Base-by-base conservation (phyloP, 2,329 filamentous ascomycete genomes). In the Bisporella sp. region DNA sequence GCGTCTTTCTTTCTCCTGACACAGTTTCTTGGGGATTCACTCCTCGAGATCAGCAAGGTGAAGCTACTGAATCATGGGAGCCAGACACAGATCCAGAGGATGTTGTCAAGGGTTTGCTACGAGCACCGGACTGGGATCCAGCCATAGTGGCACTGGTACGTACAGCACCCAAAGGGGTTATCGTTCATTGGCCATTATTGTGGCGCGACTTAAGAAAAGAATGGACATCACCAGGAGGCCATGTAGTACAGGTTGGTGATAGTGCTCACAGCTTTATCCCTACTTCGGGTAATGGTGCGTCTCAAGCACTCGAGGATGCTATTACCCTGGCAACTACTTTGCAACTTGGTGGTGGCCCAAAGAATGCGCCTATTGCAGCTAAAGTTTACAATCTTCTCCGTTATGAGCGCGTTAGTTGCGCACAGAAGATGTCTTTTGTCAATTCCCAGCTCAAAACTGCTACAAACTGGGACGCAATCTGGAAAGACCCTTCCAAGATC, bases 261-360 rank as follows among this genome's bases (percentile, higher is more conserved):
- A 59, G 63, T 11, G 67, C 68, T 13, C 67, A 69, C 55, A 57
- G 64, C 13, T 66, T 67, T 41, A 56, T 68, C 3, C 67, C 67
- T 0, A 62, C 64, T 1, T 64, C 64, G 5, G 62, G 62, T 2
- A 63, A 64, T 43, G 67, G 67, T 12, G 67, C 61, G 12, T 64
- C 63, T 5, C 64, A 66, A 45, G 61, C 62, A 11, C 64, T 69
- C 40, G 66, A 68, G 53, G 67, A 69, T 54, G 67, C 60, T 2
- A 55, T 65, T 7, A 62, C 64, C 6, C 50, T 69, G 12, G 64
- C 64, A 9, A 57, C 62, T 7, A 66, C 60, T 29, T 59, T 69
- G 30, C 45, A 51, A 21, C 13, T 47, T 37, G 50, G 40, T 4
- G 41, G 50, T 4, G 31, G 29, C 21, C 21, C 21, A n/a, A 31